These are phyloP conservation scores for Vanilla planifolia DNA, from an alignment of 106 monocot genomes.

Conservation along the genomic window DNA sequence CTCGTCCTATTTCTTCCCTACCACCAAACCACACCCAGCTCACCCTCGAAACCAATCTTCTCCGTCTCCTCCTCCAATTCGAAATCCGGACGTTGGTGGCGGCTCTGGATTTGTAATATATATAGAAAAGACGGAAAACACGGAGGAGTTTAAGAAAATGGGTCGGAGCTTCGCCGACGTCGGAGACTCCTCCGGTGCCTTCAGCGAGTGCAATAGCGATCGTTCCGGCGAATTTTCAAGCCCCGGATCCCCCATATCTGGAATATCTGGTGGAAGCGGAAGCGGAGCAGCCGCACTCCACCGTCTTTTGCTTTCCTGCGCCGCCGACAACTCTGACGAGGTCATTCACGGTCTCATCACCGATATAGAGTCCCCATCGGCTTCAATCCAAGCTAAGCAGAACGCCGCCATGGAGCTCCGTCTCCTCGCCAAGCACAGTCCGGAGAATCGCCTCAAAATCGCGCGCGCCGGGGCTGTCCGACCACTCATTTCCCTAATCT, in stretches of 20 bases:
- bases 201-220: slow-evolving; percentile 54
- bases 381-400: slow-evolving; percentile 30
- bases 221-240: slow-evolving; percentile 39
- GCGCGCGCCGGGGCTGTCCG: slow-evolving; percentile 40
- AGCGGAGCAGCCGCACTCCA: slow-evolving; percentile 4
- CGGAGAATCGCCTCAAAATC: slow-evolving; percentile 46
- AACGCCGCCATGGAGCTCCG: slow-evolving; percentile 47
- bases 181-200: slow-evolving; percentile 31
- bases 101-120: too few species aligned
- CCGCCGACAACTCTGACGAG: slow-evolving; percentile 26
- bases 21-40: neutral
- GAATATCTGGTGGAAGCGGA: neutral
- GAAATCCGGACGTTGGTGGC: too few species aligned
- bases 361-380: slow-evolving; percentile 34
- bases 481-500: slow-evolving; percentile 44
- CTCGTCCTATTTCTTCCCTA: neutral
- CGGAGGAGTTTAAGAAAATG: slow-evolving; percentile 17
- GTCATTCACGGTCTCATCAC: slow-evolving; percentile 27
- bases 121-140: neutral
- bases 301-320: slow-evolving; percentile 20
- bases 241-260: slow-evolving; percentile 6
- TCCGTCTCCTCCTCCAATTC: too few species aligned
- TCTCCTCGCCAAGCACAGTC: slow-evolving; percentile 40
- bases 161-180: slow-evolving; percentile 19
- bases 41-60: neutral